These are phyloP conservation scores for Trichoderma lentiforme DNA, from an alignment of 2,329 filamentous ascomycete species.

Conservation along the genomic window DNA sequence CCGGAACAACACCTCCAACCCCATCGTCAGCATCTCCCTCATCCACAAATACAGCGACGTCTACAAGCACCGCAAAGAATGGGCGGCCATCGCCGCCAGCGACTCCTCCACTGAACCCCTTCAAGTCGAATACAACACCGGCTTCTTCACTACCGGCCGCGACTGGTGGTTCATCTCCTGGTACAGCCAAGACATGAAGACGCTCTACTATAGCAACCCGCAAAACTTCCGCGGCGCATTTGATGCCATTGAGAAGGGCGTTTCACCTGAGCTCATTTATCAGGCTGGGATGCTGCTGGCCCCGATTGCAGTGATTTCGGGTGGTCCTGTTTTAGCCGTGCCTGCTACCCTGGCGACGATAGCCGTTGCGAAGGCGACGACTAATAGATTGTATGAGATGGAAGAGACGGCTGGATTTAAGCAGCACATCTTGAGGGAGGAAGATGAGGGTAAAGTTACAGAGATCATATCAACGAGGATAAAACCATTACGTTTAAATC, in stretches of 20 bases:
- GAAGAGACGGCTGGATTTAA: neutral
- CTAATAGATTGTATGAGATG: neutral
- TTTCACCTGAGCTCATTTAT: neutral
- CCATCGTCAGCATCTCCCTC: constrained; percentile 14
- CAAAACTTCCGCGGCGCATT: constrained; percentile 8
- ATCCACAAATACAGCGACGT: constrained; percentile 23
- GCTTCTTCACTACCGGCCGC: constrained; percentile 20
- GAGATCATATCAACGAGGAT: neutral
- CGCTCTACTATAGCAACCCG: constrained; percentile 18
- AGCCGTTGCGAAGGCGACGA: neutral
- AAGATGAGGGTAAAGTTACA: neutral
- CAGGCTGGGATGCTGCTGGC: neutral
- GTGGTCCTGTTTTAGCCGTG: neutral
- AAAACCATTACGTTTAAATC: neutral
- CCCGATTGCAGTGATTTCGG: neutral
- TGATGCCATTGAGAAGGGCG: neutral
- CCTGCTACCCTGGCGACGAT: neutral
- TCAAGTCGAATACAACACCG: constrained; percentile 22
- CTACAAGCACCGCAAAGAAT: constrained; percentile 18
- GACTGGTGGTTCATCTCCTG: constrained; percentile 23
- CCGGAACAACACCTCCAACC: constrained; percentile 19
- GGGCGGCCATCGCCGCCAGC: constrained; percentile 12
- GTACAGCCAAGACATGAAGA: constrained; percentile 19
- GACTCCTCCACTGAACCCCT: neutral
- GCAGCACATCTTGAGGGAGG: neutral